Conservation (phyloP, 345 rosid genomes). For the Sisymbrium altissimum region DNA sequence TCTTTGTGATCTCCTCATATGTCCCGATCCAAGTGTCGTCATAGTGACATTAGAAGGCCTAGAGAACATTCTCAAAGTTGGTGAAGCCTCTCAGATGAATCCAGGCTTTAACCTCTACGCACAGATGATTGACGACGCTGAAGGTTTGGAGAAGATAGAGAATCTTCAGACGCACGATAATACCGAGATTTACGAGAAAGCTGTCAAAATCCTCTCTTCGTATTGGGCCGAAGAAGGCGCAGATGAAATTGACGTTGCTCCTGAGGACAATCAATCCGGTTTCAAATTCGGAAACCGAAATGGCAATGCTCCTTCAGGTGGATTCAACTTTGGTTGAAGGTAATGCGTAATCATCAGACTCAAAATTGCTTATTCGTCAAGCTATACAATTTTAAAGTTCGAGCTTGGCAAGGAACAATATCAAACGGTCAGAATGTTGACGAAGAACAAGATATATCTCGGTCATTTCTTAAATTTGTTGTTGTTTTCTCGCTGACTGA, state of each 20-base stretch:
- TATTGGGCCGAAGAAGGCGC: slow-evolving; percentile 66
- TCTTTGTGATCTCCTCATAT: slow-evolving; percentile 61
- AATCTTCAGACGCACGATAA: slow-evolving; percentile 76
- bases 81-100: slow-evolving; percentile 62
- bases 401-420: not conserved
- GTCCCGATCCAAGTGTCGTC: slow-evolving; percentile 69
- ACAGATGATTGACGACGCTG: slow-evolving; percentile 66
- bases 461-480: not conserved
- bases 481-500: not conserved
- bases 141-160: slow-evolving; percentile 74
- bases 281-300: slow-evolving; percentile 46
- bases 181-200: slow-evolving; percentile 66
- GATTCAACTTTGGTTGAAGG: slow-evolving; percentile 63
- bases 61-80: slow-evolving; percentile 72
- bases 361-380: not conserved
- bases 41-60: slow-evolving; percentile 63
- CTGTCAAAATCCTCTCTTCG: slow-evolving; percentile 58
- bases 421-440: no score
- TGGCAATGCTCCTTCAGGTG: slow-evolving; percentile 49
- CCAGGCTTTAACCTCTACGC: slow-evolving; percentile 52
- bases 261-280: slow-evolving; percentile 3
- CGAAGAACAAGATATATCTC: no score
- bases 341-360: not conserved
- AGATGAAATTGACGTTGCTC: slow-evolving; percentile 39
- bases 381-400: not conserved